Base-by-base conservation (phyloP, 192 early-diverging fungal genomes). In the Entomortierella beljakovae region DNA sequence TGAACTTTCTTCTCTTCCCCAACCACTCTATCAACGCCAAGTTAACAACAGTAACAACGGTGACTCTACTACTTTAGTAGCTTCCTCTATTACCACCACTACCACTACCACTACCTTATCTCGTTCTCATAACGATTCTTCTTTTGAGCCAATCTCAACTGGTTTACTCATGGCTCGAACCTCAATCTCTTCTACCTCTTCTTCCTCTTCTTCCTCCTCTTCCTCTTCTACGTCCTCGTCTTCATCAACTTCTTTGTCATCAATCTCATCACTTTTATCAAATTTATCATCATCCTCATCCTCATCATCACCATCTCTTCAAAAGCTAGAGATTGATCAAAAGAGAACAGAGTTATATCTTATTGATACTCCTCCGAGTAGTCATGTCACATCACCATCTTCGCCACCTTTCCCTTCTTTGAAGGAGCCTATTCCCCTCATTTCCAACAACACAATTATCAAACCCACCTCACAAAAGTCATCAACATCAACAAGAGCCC, bases 301-400 rank as follows among this genome's bases (percentile, higher is more conserved):
- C 3, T 52, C 46, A 42, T 56, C 64, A 9, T 42, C 46, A 11
- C 13, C 23, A 10, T 34, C 46, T 20, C 54, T 71, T 38, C 23
- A 50, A 31, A 65, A 38, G 37, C 38, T 74, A 0, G 63, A 74
- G 2, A 61, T 53, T 18, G 32, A 57, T 4, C 25, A 20, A 9
- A 25, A 53, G 15, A n/a, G 31, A 18, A 1, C 63, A 18, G 64
- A 66, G n/a, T 35, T 74, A 32, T 66, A 48, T 26, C 42, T 59
- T 23, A 40, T 74, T 42, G 57, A 74, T 46, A 74, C 63, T 31
- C 71, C 71, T 61, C 71, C 71, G 10, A 66, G 50, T 64, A 74
- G 71, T 57, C 71, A 74, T 61, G 71, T 46, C 0, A 16, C 64
- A 31, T 74, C 71, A 3, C 71, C 71, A 38, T 74, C 71, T 2